Evolutionary conservation across 2,329 filamentous ascomycete genomes (phyloP).

Genomic region (Dothideomycetes sp.): DNA sequence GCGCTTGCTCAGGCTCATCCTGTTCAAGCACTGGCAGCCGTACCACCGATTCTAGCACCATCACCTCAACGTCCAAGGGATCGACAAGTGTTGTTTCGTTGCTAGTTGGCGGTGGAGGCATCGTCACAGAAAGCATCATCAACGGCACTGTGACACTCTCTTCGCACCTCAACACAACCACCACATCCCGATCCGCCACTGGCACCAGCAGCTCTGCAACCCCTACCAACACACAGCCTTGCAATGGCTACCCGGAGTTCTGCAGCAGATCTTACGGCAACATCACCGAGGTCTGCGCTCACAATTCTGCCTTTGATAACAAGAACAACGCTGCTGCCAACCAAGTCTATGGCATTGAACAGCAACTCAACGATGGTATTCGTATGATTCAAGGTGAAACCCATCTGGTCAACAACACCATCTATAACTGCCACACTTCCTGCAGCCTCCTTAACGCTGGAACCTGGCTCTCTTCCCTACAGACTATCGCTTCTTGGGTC

Average conservation of each 20-base stretch:
- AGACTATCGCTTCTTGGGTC: conserved; percentile 61
- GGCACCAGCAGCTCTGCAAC: conserved; percentile 15
- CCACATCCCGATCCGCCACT: conserved; percentile 23
- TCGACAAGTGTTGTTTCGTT: conserved; percentile 10
- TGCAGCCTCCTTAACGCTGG: conserved; percentile 77
- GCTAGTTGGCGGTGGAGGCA: conserved; percentile 10
- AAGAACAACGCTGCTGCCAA: conserved; percentile 65
- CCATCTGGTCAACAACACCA: conserved; percentile 42
- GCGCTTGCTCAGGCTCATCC: not conserved
- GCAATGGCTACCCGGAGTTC: conserved; percentile 64
- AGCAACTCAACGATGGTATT: conserved; percentile 68
- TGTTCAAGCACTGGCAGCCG: too few species aligned
- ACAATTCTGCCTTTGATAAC: conserved; percentile 71
- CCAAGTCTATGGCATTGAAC: conserved; percentile 55
- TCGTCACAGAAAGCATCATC: conserved; percentile 9
- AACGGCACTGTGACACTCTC: conserved; percentile 19
- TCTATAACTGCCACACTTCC: conserved; percentile 76
- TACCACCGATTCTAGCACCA: conserved; percentile 6
- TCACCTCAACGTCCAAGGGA: conserved; percentile 6
- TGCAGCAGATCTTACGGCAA: conserved; percentile 70
- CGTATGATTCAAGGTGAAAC: conserved; percentile 53
- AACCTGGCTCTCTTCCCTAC: conserved; percentile 63
- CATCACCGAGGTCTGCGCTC: conserved; percentile 64
- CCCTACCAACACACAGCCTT: conserved; percentile 63
- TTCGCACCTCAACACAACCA: conserved; percentile 31